A percentile compares a stretch with the other conserved stretches of the same genome.
Conservation (phyloP, 257 asterid species). For the Plantago major region DNA sequence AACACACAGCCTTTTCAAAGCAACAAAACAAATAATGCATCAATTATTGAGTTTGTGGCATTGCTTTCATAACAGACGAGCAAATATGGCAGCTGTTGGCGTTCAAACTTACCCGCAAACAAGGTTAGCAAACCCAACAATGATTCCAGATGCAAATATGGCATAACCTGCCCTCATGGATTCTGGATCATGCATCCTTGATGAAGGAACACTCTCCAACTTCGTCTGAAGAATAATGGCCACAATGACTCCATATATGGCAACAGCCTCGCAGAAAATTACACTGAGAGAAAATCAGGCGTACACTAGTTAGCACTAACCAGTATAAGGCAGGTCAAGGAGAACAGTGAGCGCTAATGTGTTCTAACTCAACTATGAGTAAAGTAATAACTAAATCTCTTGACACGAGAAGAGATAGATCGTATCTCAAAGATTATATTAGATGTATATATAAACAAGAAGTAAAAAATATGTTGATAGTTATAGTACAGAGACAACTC, state of each 20-base stretch:
- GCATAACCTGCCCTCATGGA: constrained; percentile 98
- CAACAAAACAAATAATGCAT: constrained; percentile 12
- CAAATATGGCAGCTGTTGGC: neutral
- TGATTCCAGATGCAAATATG: constrained; percentile 95
- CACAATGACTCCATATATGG: constrained; percentile 96
- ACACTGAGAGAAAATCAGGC: constrained; percentile 51
- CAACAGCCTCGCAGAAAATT: constrained; percentile 97
- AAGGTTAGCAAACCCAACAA: constrained; percentile 96
- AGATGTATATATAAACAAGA: too few relatives aligned
- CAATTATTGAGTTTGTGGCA: constrained; percentile 11
- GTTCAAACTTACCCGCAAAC: constrained; percentile 80
- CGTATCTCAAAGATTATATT: constrained; percentile 1
- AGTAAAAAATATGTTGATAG: too few relatives aligned
- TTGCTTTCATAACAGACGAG: constrained; percentile 7
- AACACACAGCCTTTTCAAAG: constrained; percentile 66
- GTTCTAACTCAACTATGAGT: constrained; percentile 13
- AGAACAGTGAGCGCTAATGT: neutral
- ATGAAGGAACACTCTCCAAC: constrained; percentile 80
- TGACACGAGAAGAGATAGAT: neutral
- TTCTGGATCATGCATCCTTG: constrained; percentile 70
- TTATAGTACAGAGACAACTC: too few relatives aligned
- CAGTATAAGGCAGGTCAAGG: constrained; percentile 2
- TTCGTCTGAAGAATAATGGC: constrained; percentile 99
- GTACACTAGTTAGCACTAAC: constrained; percentile 9
- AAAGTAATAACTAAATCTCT: constrained; percentile 1